A percentile compares a stretch with the other conserved stretches of the same genome.
Conservation (phyloP, 129 eudicot species). For the Helianthus annuus region HanXRQr2.0-SUNRISE NC_035437.2:95714018-95714517, state of each 20-base stretch:
- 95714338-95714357: conserved; percentile 89
- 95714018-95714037: neutral
- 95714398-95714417: conserved; percentile 85
- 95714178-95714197: neutral
- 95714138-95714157: neutral
- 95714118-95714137: neutral
- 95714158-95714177: neutral
- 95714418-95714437: conserved; percentile 87
- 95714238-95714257: neutral
- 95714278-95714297: no score
- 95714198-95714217: neutral
- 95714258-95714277: neutral
- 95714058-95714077: neutral
- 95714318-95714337: conserved; percentile 82
- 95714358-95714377: conserved; percentile 79
- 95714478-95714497: conserved; percentile 91
- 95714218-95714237: neutral
- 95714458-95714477: conserved; percentile 84
- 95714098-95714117: no score
- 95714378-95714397: conserved; percentile 90
- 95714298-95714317: conserved; percentile 11
- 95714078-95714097: no score
- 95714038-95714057: neutral
- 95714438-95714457: conserved; percentile 73
- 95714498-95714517: conserved; percentile 92